A percentile compares a stretch with the other conserved stretches of the same genome.
phyloP scores from a whole-genome alignment of 2,329 filamentous ascomycete species.

The Neofusicoccum cordaticola region DNA sequence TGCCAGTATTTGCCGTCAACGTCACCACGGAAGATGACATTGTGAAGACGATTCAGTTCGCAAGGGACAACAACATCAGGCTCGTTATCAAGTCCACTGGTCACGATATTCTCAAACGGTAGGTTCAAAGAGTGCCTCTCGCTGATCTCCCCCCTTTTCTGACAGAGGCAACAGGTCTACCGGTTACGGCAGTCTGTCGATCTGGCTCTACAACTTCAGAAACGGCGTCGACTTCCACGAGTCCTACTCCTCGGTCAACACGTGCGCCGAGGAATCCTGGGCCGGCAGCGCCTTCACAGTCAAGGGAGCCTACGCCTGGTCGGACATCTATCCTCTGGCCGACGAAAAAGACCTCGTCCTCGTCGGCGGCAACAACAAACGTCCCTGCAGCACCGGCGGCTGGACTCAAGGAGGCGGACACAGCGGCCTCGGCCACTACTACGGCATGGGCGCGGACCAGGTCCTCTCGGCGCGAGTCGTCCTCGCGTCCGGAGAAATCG shows the following conservation, averaged over 20 bases:
- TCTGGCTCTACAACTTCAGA: conserved; percentile 38
- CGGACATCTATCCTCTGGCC: conserved; percentile 27
- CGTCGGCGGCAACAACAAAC: conserved; percentile 25
- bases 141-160: not conserved
- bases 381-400: conserved; percentile 30
- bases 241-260: not conserved
- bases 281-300: conserved; percentile 27
- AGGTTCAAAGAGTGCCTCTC: too few species aligned
- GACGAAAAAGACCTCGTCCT: conserved; percentile 23
- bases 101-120: not conserved
- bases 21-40: conserved; percentile 22
- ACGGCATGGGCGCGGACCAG: conserved; percentile 33
- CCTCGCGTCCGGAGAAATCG: conserved; percentile 27
- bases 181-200: conserved; percentile 30
- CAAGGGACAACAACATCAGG: not conserved
- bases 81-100: not conserved
- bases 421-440: conserved; percentile 1
- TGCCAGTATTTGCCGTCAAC: conserved; percentile 36
- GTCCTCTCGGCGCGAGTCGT: conserved; percentile 31
- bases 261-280: conserved; percentile 19
- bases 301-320: conserved; percentile 30
- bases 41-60: conserved; percentile 15
- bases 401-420: conserved; percentile 33
- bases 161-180: conserved; percentile 31
- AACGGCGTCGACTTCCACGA: conserved; percentile 28